Percentiles rank a stretch among this genome's conserved stretches.
Conservation (phyloP, 2,329 filamentous ascomycete genomes). For the Ceratocystis harringtonii region DNA sequence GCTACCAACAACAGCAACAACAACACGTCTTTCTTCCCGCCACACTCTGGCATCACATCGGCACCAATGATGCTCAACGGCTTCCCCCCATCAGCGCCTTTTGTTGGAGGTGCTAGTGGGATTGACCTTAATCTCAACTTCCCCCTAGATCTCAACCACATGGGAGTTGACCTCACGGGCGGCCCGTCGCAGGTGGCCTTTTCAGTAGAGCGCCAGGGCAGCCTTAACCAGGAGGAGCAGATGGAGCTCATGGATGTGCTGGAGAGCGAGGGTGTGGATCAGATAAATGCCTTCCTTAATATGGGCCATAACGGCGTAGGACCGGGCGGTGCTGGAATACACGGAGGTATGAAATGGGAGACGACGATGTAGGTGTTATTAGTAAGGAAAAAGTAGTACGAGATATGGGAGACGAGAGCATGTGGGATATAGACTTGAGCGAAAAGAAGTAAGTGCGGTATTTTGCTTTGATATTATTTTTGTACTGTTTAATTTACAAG, state of each 20-base stretch:
- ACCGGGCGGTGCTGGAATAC: conserved; percentile 19
- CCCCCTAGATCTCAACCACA: conserved; percentile 23
- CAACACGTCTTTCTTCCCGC: conserved; percentile 20
- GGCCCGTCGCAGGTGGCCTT: conserved; percentile 23
- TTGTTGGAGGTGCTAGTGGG: conserved; percentile 10
- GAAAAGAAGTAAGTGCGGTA: neutral
- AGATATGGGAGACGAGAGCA: neutral
- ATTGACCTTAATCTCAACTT: conserved; percentile 20
- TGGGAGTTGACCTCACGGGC: conserved; percentile 17
- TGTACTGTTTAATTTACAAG: too few species aligned
- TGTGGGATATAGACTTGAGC: neutral
- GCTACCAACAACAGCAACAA: conserved; percentile 9
- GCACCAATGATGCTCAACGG: conserved; percentile 25
- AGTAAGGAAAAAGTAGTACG: neutral
- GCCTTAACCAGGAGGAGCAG: conserved; percentile 66
- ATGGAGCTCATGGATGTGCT: conserved; percentile 68
- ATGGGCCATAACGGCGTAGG: conserved; percentile 21
- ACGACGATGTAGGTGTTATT: conserved; percentile 9
- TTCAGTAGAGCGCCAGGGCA: conserved; percentile 44
- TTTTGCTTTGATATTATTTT: too few species aligned
- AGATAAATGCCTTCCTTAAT: conserved; percentile 46
- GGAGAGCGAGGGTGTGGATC: conserved; percentile 50
- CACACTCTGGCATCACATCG: conserved; percentile 30
- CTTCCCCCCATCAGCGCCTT: conserved; percentile 18
- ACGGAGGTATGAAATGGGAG: conserved; percentile 15